Evolutionary conservation across 768 basidiomycete genomes (phyloP).

Genomic region (Lentinula boryana): DNA sequence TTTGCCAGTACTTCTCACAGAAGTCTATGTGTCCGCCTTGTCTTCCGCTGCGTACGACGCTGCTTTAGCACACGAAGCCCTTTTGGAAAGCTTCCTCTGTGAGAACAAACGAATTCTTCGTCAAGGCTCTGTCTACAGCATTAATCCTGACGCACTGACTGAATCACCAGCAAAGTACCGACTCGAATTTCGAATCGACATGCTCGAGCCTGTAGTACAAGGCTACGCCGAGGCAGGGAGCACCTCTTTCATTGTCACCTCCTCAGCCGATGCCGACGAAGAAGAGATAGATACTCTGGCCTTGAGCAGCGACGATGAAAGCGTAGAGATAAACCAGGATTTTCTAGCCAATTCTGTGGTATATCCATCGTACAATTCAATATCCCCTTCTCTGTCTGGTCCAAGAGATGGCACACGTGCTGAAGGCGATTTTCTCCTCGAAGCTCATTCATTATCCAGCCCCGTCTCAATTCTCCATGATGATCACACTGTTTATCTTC

Average conservation of each 20-base stretch:
- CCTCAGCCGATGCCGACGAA: background rate
- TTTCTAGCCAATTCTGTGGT: constrained; percentile 58
- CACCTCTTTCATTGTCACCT: constrained; percentile 51
- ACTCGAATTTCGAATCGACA: constrained; percentile 43
- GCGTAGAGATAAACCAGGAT: constrained; percentile 64
- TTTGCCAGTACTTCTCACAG: constrained; percentile 34
- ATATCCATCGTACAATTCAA: constrained; percentile 16
- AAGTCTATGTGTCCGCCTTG: constrained; percentile 47
- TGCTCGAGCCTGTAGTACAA: constrained; percentile 71
- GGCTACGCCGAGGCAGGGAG: constrained; percentile 43
- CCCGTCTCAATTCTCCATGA: constrained; percentile 33
- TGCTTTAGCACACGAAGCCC: constrained; percentile 25
- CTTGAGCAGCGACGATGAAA: constrained; percentile 26
- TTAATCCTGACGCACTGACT: constrained; percentile 15
- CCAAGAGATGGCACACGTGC: constrained; percentile 4
- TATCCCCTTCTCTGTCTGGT: constrained; percentile 10
- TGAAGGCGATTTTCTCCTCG: constrained; percentile 7
- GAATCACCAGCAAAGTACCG: constrained; percentile 9
- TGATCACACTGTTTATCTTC: constrained; percentile 54
- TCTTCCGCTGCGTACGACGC: constrained; percentile 42
- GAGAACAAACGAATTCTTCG: constrained; percentile 41
- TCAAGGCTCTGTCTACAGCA: constrained; percentile 35
- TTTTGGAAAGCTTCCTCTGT: constrained; percentile 39
- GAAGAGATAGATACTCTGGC: constrained; percentile 9
- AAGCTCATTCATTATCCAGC: constrained; percentile 10